Conservation (phyloP, 176 grass and related monocot genomes). For the Raddia distichophylla region DNA sequence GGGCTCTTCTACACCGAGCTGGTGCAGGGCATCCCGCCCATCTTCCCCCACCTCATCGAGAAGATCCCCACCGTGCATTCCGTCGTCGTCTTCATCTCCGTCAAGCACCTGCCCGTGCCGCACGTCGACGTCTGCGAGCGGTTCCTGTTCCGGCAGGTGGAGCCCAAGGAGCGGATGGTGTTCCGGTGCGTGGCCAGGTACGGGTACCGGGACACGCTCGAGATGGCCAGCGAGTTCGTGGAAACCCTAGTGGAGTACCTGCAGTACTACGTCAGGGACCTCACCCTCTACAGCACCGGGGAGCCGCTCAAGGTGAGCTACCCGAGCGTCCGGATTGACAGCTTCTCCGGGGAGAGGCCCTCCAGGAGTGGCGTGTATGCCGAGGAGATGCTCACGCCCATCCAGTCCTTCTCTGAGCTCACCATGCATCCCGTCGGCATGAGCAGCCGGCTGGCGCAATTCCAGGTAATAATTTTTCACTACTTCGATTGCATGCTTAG, state of each 20-base stretch:
- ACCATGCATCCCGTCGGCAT: conserved; percentile 46
- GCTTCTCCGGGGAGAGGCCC: conserved; percentile 29
- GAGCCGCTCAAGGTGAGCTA: conserved; percentile 34
- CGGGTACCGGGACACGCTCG: conserved; percentile 63
- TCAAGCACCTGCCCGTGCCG: conserved; percentile 57
- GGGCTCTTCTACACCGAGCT: conserved; percentile 79
- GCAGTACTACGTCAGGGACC: conserved; percentile 52
- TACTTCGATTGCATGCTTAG: neutral
- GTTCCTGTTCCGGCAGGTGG: conserved; percentile 72
- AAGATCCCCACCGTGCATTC: conserved; percentile 71
- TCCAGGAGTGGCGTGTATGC: conserved; percentile 25
- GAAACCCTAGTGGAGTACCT: conserved; percentile 53
- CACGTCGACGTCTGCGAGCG: conserved; percentile 49
- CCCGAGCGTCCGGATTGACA: conserved; percentile 35
- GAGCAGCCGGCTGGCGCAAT: conserved; percentile 41
- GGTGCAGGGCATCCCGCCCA: conserved; percentile 77
- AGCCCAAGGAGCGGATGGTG: conserved; percentile 49
- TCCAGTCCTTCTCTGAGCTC: conserved; percentile 53
- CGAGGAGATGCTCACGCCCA: conserved; percentile 51
- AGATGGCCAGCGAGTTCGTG: conserved; percentile 51
- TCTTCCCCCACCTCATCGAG: conserved; percentile 69
- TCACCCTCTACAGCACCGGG: conserved; percentile 36
- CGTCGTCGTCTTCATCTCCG: conserved; percentile 59
- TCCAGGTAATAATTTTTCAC: conserved; percentile 32
- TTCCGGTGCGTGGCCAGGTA: conserved; percentile 73